Evolutionary conservation across 768 basidiomycete genomes (phyloP).

Genomic region (Xerocomellus intermedius): DNA sequence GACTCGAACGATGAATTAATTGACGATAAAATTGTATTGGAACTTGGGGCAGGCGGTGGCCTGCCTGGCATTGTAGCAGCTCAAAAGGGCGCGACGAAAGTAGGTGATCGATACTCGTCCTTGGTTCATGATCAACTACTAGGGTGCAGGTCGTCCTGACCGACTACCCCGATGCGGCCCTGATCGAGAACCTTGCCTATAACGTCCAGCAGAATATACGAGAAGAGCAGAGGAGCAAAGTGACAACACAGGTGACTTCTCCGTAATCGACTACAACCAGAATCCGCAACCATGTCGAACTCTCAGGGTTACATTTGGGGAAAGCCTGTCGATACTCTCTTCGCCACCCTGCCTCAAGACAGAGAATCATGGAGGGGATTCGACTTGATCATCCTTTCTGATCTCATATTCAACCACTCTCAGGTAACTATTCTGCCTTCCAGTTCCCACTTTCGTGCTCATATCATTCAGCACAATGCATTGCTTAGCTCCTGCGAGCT

Average conservation of each 20-base stretch:
- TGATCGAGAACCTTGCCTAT: constrained; percentile 70
- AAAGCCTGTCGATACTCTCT: constrained; percentile 37
- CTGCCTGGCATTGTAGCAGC: constrained; percentile 78
- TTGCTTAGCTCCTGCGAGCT: constrained; percentile 71
- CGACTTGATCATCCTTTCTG: constrained; percentile 84
- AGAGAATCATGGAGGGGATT: constrained; percentile 41
- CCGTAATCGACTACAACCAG: constrained; percentile 29
- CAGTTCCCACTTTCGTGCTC: background rate
- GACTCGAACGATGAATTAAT: constrained; percentile 53
- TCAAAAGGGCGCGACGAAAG: constrained; percentile 68
- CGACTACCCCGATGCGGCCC: constrained; percentile 82
- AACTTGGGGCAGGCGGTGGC: constrained; percentile 92
- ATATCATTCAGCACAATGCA: constrained; percentile 64
- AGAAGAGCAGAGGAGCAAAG: constrained; percentile 12
- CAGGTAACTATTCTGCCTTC: constrained; percentile 49
- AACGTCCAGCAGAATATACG: constrained; percentile 65
- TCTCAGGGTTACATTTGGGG: constrained; percentile 85
- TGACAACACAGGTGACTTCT: constrained; percentile 36
- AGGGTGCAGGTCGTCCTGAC: constrained; percentile 72
- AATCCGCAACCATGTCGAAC: background rate
- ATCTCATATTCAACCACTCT: constrained; percentile 93
- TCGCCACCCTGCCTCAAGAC: constrained; percentile 28
- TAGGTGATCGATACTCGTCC: constrained; percentile 22
- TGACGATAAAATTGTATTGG: constrained; percentile 55
- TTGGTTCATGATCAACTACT: background rate